Base-by-base conservation (phyloP, 371 early-diverging fungal genomes). In the Syncephalastrum racemosum region DNA sequence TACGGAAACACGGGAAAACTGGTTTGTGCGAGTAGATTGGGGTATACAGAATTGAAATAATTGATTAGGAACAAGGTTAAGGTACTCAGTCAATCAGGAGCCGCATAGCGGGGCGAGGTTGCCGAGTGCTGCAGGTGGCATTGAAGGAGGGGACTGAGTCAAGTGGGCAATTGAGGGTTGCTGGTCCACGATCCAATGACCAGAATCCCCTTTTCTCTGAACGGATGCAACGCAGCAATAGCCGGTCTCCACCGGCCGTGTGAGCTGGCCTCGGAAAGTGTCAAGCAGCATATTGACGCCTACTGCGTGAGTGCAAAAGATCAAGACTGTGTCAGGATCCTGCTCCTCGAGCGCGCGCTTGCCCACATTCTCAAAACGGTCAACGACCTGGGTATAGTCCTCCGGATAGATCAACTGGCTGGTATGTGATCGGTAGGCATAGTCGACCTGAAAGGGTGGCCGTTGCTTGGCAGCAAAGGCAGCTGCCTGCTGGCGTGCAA, bases 271-370 rank as follows among this genome's bases (percentile, higher is more conserved):
- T 46, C 71, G 45, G 54, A 73, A 73, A 19, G 66, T 60, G 44
- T 75, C 79, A 56, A 78, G 31, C n/a, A 78, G 44, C 18, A 73
- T 75, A 65, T 75, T 70, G 19, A 68, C 68, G 19, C 75, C 74
- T 2, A 71, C 62, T 8, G 71, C 79, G 49, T 78, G 79, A 2
- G 79, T 78, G 4, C 74, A 67, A 36, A 74, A 48, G 15, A 66
- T 50, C 12, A 57, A 43, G 27, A 59, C 47, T 16, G 42, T 45
- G 23, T 64, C 69, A 20, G 69, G 66, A 41, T 27, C 27, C 27
- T 27, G 27, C 3, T 27, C 27, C 27, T 27, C 7, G 27, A 27
- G 27, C 27, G 27, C 27, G 7, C 27, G 27, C 27, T 27, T 27
- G 27, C 27, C 27, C 27, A 27, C 27, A 27, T 27, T 27, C 27